Conservation (phyloP, 2,329 filamentous ascomycete species). For the Phialophora expanda region DNA sequence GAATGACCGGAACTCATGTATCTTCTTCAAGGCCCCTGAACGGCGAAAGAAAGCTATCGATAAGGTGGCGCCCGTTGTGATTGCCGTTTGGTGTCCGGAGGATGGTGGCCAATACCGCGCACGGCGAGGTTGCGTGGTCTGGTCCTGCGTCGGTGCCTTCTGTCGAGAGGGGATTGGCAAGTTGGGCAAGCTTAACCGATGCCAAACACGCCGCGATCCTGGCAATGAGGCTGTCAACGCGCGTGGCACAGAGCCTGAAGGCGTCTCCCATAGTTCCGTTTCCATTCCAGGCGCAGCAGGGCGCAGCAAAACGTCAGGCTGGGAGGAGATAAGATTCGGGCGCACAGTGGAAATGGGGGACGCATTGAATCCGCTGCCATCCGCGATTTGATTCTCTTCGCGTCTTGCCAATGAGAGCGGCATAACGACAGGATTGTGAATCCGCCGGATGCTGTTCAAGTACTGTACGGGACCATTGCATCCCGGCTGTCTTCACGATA, state of each 20-base stretch:
- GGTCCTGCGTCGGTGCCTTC: neutral
- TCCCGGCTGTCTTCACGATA: neutral
- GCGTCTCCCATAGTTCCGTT: neutral
- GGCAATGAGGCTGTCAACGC: neutral
- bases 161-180: neutral
- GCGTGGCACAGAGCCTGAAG: neutral
- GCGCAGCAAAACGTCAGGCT: too few species aligned
- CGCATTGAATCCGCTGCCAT: too few species aligned
- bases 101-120: neutral
- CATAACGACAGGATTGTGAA: neutral
- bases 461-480: neutral
- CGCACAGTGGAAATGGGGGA: too few species aligned
- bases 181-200: neutral
- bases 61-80: neutral
- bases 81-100: neutral
- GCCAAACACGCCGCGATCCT: neutral
- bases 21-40: neutral
- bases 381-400: neutral
- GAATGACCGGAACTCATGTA: neutral
- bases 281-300: neutral
- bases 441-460: too few species aligned
- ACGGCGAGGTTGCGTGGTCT: neutral
- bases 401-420: neutral
- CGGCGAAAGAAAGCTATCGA: neutral
- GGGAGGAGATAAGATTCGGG: neutral